Base-by-base conservation (phyloP, 1,284 basidiomycete genomes). In the Volvariella volvacea region DNA sequence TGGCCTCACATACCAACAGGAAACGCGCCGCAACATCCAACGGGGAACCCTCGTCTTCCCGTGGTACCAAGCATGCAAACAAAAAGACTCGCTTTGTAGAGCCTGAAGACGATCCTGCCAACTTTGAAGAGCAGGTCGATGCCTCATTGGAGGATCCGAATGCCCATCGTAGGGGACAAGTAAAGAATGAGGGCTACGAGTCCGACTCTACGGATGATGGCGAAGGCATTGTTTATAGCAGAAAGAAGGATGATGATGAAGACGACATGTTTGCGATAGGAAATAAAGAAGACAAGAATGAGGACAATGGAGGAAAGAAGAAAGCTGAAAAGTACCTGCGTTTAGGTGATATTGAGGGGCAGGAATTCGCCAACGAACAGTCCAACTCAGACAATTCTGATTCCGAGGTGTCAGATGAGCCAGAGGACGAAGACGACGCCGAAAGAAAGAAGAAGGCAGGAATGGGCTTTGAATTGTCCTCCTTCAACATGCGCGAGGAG, bases 401-500 rank as follows among this genome's bases (percentile, higher is more conserved):
- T 7, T 65, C 65, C 0, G 73, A 69, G n/a, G 73, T 70, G 1
- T 71, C 70, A 0, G 73, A 71, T 21, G 78, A 80, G 46, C 79
- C 78, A 0, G 84, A 80, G 52, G 87, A 89, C 54, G 88, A 92
- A 56, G 88, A 91, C 56, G 89, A 88, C 44, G 76, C 74, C 16
- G 73, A 78, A 59, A 73, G 83, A 56, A 66, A 74, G 59, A 81
- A 78, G 66, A 90, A 89, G 59, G 80, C 75, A 22, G 90, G 88
- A 19, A 95, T 96, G 93, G 96, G 94, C 1, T 92, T 73, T 63
- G 88, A 94, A 56, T 62, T 98, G 10, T 94, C 91, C 6, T 88
- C 88, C 22, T 99, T 99, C 78, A 97, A 99, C 64, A 98, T 99
- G 96, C 88, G 93, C 53, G 86, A 89, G 53, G 96, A 99, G 74